phyloP scores from a whole-genome alignment of 179 eudicot species.

The Silene noctiflora region DNA sequence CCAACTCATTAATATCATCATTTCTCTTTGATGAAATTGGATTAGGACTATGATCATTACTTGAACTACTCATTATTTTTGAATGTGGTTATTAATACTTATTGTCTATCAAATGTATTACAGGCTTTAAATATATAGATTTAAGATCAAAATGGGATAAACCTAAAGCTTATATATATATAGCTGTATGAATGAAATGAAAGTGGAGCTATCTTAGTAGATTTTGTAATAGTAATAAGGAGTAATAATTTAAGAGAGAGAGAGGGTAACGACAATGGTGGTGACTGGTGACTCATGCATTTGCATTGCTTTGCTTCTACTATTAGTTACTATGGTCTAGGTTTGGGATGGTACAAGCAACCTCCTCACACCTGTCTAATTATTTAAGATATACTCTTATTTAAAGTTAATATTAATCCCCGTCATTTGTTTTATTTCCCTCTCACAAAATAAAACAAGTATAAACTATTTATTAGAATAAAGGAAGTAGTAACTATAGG shows the following conservation, averaged over 20 bases:
- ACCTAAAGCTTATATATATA: background rate
- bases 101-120: no score
- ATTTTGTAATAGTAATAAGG: background rate
- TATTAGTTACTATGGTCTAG: conserved; percentile 16
- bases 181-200: background rate
- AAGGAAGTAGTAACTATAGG: no score
- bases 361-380: no score
- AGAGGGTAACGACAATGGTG: background rate
- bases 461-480: no score
- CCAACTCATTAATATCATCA: conserved; percentile 5
- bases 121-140: no score
- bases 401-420: no score
- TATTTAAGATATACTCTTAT: no score
- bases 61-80: conserved; percentile 20
- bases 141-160: background rate
- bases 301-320: conserved; percentile 38
- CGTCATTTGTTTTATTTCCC: no score
- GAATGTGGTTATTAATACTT: no score
- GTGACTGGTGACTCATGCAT: no score
- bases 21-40: conserved; percentile 17
- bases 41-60: conserved; percentile 12
- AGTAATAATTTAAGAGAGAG: background rate
- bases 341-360: conserved; percentile 14
- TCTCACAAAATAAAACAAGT: no score
- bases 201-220: background rate